Percentiles rank a stretch among this genome's conserved stretches.
These are phyloP conservation scores for Pichia insulana DNA, from an alignment of 805 yeast genomes.

Conservation along the genomic window DNA sequence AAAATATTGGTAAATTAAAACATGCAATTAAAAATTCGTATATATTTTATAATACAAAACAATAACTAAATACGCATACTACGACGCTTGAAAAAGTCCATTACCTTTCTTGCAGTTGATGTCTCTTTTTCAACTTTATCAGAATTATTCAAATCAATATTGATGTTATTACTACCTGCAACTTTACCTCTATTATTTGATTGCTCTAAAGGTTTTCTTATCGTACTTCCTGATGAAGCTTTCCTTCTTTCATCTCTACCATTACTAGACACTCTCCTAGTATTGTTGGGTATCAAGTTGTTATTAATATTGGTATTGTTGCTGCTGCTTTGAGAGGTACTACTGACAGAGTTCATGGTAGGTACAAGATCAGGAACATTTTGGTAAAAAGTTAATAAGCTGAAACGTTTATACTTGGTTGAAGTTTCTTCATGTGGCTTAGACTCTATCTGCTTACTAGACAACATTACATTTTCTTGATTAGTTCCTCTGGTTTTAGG, in stretches of 20 bases:
- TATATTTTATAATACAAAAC: background rate
- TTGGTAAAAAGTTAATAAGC: constrained; percentile 26
- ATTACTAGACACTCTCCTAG: background rate
- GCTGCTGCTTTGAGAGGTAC: no score
- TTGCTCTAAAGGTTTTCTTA: constrained; percentile 13
- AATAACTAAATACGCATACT: constrained; percentile 29
- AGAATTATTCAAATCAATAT: constrained; percentile 2
- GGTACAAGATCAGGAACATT: constrained; percentile 10
- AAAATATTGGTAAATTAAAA: no score
- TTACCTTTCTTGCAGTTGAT: constrained; percentile 68
- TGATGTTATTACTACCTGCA: constrained; percentile 1
- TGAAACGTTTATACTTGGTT: constrained; percentile 25
- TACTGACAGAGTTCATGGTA: no score
- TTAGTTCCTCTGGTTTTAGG: no score
- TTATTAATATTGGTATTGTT: no score
- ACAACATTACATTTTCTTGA: background rate
- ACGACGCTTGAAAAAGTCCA: constrained; percentile 72
- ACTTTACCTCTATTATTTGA: constrained; percentile 7
- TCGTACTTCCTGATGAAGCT: background rate
- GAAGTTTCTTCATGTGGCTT: constrained; percentile 3
- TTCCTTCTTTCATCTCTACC: constrained; percentile 1
- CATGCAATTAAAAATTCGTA: background rate
- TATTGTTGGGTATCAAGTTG: no score
- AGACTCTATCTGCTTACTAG: background rate
- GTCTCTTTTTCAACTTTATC: constrained; percentile 41